These are phyloP conservation scores for Fusarium sp. DNA, from an alignment of 2,329 filamentous ascomycete genomes.

Conservation along the genomic window DNA sequence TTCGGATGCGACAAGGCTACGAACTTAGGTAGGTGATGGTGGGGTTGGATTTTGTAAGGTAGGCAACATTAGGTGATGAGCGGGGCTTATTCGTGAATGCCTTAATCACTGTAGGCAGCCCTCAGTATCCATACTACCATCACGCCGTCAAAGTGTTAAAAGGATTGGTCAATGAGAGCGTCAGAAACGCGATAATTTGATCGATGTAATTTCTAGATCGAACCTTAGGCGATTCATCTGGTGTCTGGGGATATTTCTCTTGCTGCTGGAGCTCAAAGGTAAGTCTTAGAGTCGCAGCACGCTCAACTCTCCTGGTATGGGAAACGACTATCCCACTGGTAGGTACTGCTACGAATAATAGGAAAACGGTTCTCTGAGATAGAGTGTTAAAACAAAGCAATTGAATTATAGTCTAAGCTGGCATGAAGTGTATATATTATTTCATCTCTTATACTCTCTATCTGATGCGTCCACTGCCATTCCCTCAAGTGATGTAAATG, in stretches of 20 bases:
- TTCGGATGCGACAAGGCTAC: slow-evolving; percentile 43
- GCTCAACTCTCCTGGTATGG: neutral
- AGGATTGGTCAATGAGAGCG: neutral
- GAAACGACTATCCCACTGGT: neutral
- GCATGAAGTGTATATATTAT: neutral
- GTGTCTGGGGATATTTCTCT: neutral
- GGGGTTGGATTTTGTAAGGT: slow-evolving; percentile 28
- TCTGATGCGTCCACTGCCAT: neutral
- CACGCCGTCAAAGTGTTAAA: neutral
- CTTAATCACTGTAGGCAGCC: slow-evolving; percentile 6
- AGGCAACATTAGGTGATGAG: slow-evolving; percentile 11
- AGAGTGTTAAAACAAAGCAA: neutral
- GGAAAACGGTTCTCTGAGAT: neutral
- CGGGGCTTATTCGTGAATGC: slow-evolving; percentile 27
- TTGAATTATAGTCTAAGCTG: neutral
- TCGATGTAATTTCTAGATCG: neutral
- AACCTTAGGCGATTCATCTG: neutral
- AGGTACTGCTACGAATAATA: neutral
- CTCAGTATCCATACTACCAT: neutral
- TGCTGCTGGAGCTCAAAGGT: neutral
- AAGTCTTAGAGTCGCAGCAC: neutral
- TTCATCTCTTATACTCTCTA: too few species aligned
- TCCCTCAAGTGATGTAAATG: neutral
- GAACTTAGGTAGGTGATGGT: slow-evolving; percentile 41
- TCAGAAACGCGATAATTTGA: neutral